Evolutionary conservation across 176 grass and related monocot species (phyloP), one percentile per base, ranked within the genome.

Genomic region (Ananas comosus): DNA sequence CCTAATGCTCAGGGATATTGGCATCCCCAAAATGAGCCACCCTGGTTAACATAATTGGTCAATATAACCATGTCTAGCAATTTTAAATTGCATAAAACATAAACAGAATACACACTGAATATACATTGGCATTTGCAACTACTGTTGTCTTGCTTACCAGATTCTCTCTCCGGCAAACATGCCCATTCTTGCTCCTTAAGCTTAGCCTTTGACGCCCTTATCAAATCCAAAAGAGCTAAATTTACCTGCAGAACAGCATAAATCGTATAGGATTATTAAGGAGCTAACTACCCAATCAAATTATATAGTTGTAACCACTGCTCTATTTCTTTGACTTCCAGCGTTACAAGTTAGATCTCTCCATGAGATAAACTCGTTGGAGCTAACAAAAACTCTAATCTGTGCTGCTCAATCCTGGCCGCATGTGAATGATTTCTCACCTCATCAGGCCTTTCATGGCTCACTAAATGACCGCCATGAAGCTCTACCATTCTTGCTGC

Each of bases 381-480:
- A 33, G 29, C 29, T 33, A 33, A 4, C 29, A 33, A 33, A 33
- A 33, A 33, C 29, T 33, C 29, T 4, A 33, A 33, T 33, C 18
- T 58, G 14, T 18, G 18, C 54, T 58, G n/a, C n/a, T n/a, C n/a
- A n/a, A n/a, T n/a, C n/a, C 50, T 51, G 21, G 14, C 1, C 63
- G 14, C 71, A 23, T 48, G 9, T 64, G 27, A 18, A 64, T 24
- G 22, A 72, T 18, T 4, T 50, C 27, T 83, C 88, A 99, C 95
- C 90, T 99, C 95, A 12, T 94, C 75, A 64, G 87, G 87, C 67
- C 87, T 91, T 90, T 99, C 95, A 80, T 91, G 95, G 82, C 86
- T 99, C 50, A 99, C 95, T 75, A 99, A 82, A 82, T 99, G 95
- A 75, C 82, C 95, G 8, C 95, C 95, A 53, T 91, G 90, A 78